Percentiles rank a stretch among this genome's conserved stretches.
phyloP scores from a whole-genome alignment of 2,329 filamentous ascomycete genomes.

The Biscogniauxia marginata region DNA sequence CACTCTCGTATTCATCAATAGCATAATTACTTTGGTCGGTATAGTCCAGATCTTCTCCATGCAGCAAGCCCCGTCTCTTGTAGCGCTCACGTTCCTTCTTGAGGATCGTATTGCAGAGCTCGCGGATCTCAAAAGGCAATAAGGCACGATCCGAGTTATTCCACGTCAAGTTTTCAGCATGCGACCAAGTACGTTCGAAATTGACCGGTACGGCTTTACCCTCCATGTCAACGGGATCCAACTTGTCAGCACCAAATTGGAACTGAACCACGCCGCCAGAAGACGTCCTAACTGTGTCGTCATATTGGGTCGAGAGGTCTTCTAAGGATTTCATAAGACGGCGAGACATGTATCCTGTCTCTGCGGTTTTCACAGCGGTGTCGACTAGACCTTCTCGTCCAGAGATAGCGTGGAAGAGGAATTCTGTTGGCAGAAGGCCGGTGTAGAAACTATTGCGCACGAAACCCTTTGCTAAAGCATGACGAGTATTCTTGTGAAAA shows the following conservation, averaged over 20 bases:
- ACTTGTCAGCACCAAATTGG: conserved; percentile 91
- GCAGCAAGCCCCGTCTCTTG: conserved; percentile 58
- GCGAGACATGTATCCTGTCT: conserved; percentile 98
- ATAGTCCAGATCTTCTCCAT: conserved; percentile 64
- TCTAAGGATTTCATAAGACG: conserved; percentile 97
- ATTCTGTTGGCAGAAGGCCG: conserved; percentile 85
- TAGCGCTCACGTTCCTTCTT: conserved; percentile 66
- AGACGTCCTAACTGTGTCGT: conserved; percentile 91
- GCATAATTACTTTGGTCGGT: conserved; percentile 66
- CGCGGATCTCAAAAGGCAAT: conserved; percentile 69
- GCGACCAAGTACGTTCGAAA: conserved; percentile 87
- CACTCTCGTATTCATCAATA: conserved; percentile 79
- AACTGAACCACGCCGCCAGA: conserved; percentile 90
- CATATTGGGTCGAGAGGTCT: conserved; percentile 89
- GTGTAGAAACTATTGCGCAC: conserved; percentile 97
- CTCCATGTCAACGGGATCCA: conserved; percentile 98
- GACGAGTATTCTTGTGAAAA: conserved; percentile 88
- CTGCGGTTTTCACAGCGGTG: conserved; percentile 97
- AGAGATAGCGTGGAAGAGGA: conserved; percentile 97
- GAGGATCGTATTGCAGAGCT: conserved; percentile 67
- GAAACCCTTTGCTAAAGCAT: conserved; percentile 95
- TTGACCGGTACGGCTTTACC: conserved; percentile 88
- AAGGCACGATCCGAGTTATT: conserved; percentile 73
- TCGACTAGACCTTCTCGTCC: conserved; percentile 98
- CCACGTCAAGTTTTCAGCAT: conserved; percentile 74